These are phyloP conservation scores for Melaleuca alternifolia DNA, from an alignment of 345 rosid species.

Conservation along the genomic window DNA sequence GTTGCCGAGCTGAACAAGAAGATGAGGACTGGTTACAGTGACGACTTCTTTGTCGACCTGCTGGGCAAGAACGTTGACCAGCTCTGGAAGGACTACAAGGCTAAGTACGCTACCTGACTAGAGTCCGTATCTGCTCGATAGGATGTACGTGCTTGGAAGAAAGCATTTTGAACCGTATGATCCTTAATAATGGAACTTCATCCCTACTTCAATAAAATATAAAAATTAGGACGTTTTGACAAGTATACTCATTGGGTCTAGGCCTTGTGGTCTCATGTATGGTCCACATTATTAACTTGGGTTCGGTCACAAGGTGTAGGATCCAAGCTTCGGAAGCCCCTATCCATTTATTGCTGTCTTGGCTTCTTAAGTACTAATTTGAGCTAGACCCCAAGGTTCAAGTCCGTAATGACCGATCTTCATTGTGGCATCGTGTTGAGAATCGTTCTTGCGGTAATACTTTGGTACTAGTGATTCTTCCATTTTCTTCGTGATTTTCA, in stretches of 20 bases:
- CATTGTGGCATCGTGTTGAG: too few relatives aligned
- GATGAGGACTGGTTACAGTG: slow-evolving; percentile 45
- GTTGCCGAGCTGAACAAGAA: slow-evolving; percentile 62
- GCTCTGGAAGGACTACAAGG: slow-evolving; percentile 68
- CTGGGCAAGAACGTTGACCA: slow-evolving; percentile 48
- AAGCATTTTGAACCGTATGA: not conserved
- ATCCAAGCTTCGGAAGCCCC: too few relatives aligned
- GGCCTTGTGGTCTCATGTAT: not conserved
- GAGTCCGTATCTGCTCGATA: too few relatives aligned
- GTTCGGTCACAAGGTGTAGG: too few relatives aligned
- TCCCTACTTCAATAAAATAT: not conserved
- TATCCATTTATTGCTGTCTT: too few relatives aligned
- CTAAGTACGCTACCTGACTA: too few relatives aligned
- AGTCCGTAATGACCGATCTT: too few relatives aligned
- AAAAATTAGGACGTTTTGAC: not conserved
- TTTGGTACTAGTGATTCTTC: too few relatives aligned
- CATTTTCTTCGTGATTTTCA: too few relatives aligned
- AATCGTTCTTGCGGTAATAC: too few relatives aligned
- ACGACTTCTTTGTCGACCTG: slow-evolving; percentile 36
- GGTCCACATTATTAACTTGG: not conserved
- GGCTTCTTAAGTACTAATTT: too few relatives aligned
- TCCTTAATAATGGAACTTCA: not conserved
- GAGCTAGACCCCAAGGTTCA: too few relatives aligned
- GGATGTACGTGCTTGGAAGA: not conserved
- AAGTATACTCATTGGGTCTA: not conserved